A percentile compares a stretch with the other conserved stretches of the same genome.
These are phyloP conservation scores for Larix kaempferi DNA, from an alignment of 75 land plant species.

Conservation along the genomic window DNA sequence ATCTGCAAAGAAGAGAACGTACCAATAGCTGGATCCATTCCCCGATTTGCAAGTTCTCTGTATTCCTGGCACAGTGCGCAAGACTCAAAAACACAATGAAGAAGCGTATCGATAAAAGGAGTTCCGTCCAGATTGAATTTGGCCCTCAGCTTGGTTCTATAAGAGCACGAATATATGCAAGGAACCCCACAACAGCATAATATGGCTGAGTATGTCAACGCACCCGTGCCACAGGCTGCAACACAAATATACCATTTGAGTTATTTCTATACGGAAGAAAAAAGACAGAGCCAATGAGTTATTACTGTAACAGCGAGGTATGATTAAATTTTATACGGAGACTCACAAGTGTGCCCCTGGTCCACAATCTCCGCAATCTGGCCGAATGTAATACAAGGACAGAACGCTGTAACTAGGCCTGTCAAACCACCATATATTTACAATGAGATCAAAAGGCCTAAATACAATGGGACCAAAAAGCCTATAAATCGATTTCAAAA, in stretches of 20 bases:
- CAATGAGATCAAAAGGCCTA: too few species aligned
- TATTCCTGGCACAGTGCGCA: constrained; percentile 64
- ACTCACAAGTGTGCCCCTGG: constrained; percentile 18
- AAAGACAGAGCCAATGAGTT: not conserved
- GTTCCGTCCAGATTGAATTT: constrained; percentile 24
- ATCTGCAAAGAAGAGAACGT: not conserved
- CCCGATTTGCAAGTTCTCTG: constrained; percentile 41
- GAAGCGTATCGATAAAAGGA: constrained; percentile 25
- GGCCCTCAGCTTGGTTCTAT: constrained; percentile 34
- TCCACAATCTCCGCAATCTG: constrained; percentile 35
- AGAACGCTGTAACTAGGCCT: constrained; percentile 24
- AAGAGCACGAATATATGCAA: constrained; percentile 21
- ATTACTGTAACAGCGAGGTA: not conserved
- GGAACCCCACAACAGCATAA: constrained; percentile 10
- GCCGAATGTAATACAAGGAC: constrained; percentile 40
- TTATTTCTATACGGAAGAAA: not conserved
- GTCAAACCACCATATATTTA: not conserved
- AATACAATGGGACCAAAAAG: too few species aligned
- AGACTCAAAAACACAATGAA: constrained; percentile 34
- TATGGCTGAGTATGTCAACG: constrained; percentile 15
- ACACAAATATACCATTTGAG: not conserved
- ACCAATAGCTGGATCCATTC: constrained; percentile 43
- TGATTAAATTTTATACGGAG: not conserved
- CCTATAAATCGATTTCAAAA: not conserved
- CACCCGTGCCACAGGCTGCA: constrained; percentile 26